Evolutionary conservation across 345 rosid genomes (phyloP).

Genomic region (Murraya koenigii): DNA sequence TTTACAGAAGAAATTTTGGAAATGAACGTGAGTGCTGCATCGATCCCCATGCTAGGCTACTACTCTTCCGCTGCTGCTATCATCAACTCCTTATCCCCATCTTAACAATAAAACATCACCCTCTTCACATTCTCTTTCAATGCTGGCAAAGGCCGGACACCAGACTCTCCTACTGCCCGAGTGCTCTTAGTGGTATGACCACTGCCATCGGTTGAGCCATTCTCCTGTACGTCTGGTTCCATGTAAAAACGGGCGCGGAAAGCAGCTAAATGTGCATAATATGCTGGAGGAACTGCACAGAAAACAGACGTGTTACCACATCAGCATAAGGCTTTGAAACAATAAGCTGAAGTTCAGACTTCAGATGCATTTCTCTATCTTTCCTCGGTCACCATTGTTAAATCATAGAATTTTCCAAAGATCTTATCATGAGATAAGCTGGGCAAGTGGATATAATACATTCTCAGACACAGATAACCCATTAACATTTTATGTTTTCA

Average conservation of each 20-base stretch:
- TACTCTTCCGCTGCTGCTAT: neutral
- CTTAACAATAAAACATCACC: conserved; percentile 92
- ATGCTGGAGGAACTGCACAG: conserved; percentile 89
- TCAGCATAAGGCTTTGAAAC: neutral
- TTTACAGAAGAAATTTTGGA: conserved; percentile 24
- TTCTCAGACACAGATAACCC: too few species aligned
- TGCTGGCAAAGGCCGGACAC: conserved; percentile 85
- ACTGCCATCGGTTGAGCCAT: conserved; percentile 47
- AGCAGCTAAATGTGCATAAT: conserved; percentile 97
- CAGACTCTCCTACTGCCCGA: conserved; percentile 47
- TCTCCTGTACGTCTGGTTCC: conserved; percentile 91
- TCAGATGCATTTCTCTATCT: neutral
- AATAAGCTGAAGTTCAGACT: neutral
- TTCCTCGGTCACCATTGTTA: neutral
- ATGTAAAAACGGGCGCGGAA: conserved; percentile 94
- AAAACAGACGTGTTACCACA: neutral
- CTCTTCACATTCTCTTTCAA: conserved; percentile 97
- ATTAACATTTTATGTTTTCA: neutral
- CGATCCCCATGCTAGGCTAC: conserved; percentile 6
- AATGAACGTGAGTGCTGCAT: conserved; percentile 4
- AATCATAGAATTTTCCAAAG: neutral
- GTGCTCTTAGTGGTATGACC: conserved; percentile 30
- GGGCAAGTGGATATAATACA: neutral
- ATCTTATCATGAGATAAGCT: neutral
- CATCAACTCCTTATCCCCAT: neutral